Base-by-base conservation (phyloP, 1,284 basidiomycete genomes). In the Apiotrichum montevideense region DNA sequence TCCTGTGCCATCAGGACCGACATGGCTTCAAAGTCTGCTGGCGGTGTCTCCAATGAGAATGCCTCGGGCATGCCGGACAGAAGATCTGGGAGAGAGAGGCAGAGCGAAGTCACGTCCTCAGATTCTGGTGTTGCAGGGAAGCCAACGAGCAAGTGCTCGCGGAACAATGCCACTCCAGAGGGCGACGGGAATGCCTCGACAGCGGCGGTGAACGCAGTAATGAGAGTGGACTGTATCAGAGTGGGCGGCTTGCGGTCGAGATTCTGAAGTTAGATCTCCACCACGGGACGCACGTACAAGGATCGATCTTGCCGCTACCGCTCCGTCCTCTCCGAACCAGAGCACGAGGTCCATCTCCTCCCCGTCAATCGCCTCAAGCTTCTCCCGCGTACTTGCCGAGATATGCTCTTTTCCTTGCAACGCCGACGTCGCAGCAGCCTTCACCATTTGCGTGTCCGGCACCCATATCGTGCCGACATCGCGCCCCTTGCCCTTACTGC, bases 171-270 rank as follows among this genome's bases (percentile, higher is more conserved):
- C 83, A 9, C 84, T 78, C 13, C 83, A 81, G 14, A 83, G 83
- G 56, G 85, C 74, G 79, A 56, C 49, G 52, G 54, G 8, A 35
- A 35, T 8, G 42, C 52, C 1, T n/a, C 29, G n/a, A 57, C 39
- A 10, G 51, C 52, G 11, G 45, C 39, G 10, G 32, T 37, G 4
- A 83, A 82, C 57, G 85, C 82, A 33, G 87, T 83, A 13, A 92
- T 75, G 3, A 83, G 84, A 66, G 89, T 86, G 52, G 88, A 85
- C 66, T 83, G 84, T 39, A 94, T 80, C 7, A 94, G 79, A 1
- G 90, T 92, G 1, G 91, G 91, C 5, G 92, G 91, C 63, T 87
- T 83, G n/a, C 87, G 82, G 68, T 94, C 90, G 61, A 95, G 84
- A 73, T 94, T 92, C 90, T 84, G 55, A 1, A 0, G n/a, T 35